Evolutionary conservation across 306 rosid species (phyloP).

Genomic region (Ziziphus jujuba): DNA sequence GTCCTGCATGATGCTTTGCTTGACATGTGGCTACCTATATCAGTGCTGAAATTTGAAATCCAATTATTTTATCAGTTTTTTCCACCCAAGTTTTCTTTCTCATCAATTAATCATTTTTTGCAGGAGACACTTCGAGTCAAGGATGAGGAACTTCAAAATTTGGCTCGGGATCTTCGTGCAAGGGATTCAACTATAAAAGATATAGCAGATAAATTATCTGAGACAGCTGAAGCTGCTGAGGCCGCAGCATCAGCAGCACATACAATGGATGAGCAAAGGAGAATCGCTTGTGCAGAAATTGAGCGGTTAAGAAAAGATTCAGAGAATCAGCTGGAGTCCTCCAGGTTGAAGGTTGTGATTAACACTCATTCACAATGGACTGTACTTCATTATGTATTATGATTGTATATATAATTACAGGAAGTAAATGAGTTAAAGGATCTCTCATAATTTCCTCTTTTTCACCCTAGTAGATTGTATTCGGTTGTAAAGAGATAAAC

Average conservation of each 20-base stretch:
- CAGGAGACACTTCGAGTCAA: conserved; percentile 93
- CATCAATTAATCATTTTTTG: conserved; percentile 22
- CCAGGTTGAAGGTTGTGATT: conserved; percentile 53
- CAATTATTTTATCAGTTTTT: conserved; percentile 10
- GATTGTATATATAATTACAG: background rate
- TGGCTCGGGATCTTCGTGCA: conserved; percentile 91
- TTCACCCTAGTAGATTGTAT: background rate
- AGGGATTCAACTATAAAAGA: conserved; percentile 92
- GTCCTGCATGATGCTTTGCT: conserved; percentile 7
- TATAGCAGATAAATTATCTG: conserved; percentile 87
- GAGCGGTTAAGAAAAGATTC: conserved; percentile 66
- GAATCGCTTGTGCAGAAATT: conserved; percentile 71
- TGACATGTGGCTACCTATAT: background rate
- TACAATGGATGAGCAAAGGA: conserved; percentile 86
- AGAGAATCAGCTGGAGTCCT: conserved; percentile 57
- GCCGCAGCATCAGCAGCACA: conserved; percentile 98
- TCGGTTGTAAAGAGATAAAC: background rate
- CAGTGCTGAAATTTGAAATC: background rate
- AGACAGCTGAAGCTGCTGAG: conserved; percentile 99
- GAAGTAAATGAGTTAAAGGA: background rate
- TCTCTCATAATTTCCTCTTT: background rate
- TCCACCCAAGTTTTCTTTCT: conserved; percentile 22
- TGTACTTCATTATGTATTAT: background rate
- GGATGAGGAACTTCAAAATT: conserved; percentile 92
- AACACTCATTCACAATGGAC: background rate